Base-by-base conservation (phyloP, 192 early-diverging fungal species). In the Podila verticillata region DNA sequence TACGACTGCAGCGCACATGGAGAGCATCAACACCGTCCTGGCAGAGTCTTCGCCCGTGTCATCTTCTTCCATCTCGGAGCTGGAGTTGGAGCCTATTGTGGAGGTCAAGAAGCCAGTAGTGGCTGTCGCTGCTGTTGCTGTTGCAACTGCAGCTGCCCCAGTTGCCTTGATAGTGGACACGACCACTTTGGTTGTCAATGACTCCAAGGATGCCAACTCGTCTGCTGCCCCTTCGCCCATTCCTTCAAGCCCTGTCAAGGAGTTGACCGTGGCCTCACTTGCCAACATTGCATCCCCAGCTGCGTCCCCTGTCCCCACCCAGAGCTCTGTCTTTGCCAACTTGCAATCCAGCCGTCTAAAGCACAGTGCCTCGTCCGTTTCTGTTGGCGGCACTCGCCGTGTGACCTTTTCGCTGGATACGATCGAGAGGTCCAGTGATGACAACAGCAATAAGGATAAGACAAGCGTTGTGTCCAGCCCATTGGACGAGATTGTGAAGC, bases 231-330 rank as follows among this genome's bases (percentile, higher is more conserved):
- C 51, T 3, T 54, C 51, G 20, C 51, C 51, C 7, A 54, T 54
- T 17, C 51, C 51, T 24, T 54, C 51, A 17, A 54, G 51, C 24
- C 58, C 58, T 4, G 9, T 32, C 22, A 26, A 30, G 58, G 58
- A 30, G 58, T 7, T 31, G 22, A 10, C 9, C 2, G 32, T 39
- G 35, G 12, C 5, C 7, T 63, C 54, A 2, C 39, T 72, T 10
- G 49, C 57, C 8, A 7, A 44, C 24, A 67, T 72, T 63, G 36
- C 26, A 6, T 79, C 75, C 12, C 68, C 75, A 19, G 35, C 48
- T 22, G 22, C 64, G 2, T 63, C 69, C 7, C 75, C 75, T 5
- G 22, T 78, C 44, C 75, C 75, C 1, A 63, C 28, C 12, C 68
- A 15, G 7, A 26, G 28, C 13, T 7, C 47, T 61, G 30, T 31